Conservation (phyloP, 2,329 filamentous ascomycete species). For the Trematosphaeria pertusa region DNA sequence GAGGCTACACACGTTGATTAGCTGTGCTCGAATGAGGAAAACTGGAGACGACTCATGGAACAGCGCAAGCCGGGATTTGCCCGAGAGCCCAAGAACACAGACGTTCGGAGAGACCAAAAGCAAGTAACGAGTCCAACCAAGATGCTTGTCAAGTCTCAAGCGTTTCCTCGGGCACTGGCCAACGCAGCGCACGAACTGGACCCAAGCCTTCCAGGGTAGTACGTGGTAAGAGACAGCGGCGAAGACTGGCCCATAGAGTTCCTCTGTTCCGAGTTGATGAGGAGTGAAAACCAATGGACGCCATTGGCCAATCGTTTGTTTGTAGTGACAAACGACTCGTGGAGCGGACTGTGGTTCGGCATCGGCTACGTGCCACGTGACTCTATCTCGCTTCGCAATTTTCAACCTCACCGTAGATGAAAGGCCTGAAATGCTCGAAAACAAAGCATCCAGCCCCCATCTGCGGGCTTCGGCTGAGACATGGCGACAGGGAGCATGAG, state of each 20-base stretch:
- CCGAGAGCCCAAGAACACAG: slow-evolving; percentile 27
- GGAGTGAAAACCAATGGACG: slow-evolving; percentile 20
- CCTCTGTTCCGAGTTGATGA: slow-evolving; percentile 32
- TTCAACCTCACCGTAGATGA: slow-evolving; percentile 42
- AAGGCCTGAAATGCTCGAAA: slow-evolving; percentile 42
- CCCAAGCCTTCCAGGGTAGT: slow-evolving; percentile 23
- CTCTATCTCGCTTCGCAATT: slow-evolving; percentile 42
- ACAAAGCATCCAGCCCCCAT: slow-evolving; percentile 29
- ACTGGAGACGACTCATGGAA: slow-evolving; percentile 28
- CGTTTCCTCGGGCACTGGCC: slow-evolving; percentile 26
- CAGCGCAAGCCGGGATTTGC: slow-evolving; percentile 29
- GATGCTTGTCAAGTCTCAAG: slow-evolving; percentile 16
- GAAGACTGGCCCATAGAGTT: slow-evolving; percentile 26
- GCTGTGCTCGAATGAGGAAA: slow-evolving; percentile 34
- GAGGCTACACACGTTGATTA: slow-evolving; percentile 48
- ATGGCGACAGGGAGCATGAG: slow-evolving; percentile 47
- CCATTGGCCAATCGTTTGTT: slow-evolving; percentile 41
- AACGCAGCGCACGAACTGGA: slow-evolving; percentile 34
- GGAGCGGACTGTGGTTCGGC: slow-evolving; percentile 41
- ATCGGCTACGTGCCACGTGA: slow-evolving; percentile 47
- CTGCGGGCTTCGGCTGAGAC: slow-evolving; percentile 39
- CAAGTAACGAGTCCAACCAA: slow-evolving; percentile 27
- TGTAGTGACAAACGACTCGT: slow-evolving; percentile 31
- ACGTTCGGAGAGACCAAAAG: slow-evolving; percentile 21
- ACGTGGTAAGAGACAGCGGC: slow-evolving; percentile 21